These are phyloP conservation scores for Arthroderma uncinatum DNA, from an alignment of 2,329 filamentous ascomycete species.

Conservation along the genomic window DNA sequence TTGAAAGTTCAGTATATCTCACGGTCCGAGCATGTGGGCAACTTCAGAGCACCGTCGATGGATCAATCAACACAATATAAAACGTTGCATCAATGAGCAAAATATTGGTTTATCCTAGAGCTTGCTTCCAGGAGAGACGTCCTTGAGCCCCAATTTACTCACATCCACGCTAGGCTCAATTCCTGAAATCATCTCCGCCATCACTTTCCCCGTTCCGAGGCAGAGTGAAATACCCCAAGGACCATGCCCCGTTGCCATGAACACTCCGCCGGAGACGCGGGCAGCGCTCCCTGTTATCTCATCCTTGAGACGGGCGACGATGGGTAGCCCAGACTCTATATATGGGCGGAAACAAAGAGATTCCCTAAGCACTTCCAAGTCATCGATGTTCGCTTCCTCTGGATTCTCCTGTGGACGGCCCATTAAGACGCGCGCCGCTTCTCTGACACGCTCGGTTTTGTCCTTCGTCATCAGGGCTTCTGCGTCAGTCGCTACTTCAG, in stretches of 20 bases:
- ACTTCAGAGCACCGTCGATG: too few species aligned
- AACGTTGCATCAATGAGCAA: too few species aligned
- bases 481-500: slow-evolving; percentile 37
- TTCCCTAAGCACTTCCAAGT: slow-evolving; percentile 52
- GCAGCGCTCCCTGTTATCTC: slow-evolving; percentile 42
- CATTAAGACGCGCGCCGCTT: slow-evolving; percentile 26
- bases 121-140: not conserved
- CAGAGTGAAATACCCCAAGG: slow-evolving; percentile 60
- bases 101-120: not conserved
- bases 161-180: slow-evolving; percentile 50
- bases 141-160: slow-evolving; percentile 35
- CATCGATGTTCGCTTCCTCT: slow-evolving; percentile 31
- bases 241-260: slow-evolving; percentile 60
- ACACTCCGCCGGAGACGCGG: slow-evolving; percentile 50
- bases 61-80: too few species aligned
- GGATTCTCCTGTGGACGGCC: slow-evolving; percentile 19
- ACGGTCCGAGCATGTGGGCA: too few species aligned
- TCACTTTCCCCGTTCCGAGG: slow-evolving; percentile 58
- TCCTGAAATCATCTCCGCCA: slow-evolving; percentile 59
- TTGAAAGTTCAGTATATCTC: too few species aligned
- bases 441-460: slow-evolving; percentile 27
- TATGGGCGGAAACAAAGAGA: slow-evolving; percentile 64
- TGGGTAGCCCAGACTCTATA: slow-evolving; percentile 51
- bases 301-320: slow-evolving; percentile 50
- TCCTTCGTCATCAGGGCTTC: slow-evolving; percentile 33